phyloP scores from a whole-genome alignment of 495 filamentous ascomycete genomes.

The Penicillium chermesinum region DNA sequence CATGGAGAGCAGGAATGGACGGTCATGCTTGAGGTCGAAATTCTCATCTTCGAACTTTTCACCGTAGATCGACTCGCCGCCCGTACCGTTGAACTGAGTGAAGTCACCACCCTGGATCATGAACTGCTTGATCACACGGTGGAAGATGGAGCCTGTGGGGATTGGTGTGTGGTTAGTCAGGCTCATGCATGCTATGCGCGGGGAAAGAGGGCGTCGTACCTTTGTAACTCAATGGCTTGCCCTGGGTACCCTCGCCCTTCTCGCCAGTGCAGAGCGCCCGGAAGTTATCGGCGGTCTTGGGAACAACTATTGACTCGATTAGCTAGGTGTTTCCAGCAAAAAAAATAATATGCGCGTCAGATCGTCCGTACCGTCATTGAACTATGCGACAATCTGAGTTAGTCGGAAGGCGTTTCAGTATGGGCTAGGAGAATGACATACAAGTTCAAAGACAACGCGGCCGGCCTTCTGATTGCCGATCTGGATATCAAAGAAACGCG shows the following conservation, averaged over 20 bases:
- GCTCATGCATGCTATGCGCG: background rate
- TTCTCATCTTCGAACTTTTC: conserved; percentile 98
- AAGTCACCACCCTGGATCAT: conserved; percentile 99
- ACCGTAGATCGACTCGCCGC: conserved; percentile 96
- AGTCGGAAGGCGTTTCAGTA: conserved; percentile 13
- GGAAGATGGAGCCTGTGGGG: conserved; percentile 68
- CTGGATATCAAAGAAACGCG: conserved; percentile 87
- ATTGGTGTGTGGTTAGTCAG: conserved; percentile 1
- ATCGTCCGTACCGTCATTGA: conserved; percentile 59
- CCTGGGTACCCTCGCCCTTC: conserved; percentile 80
- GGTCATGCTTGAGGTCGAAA: conserved; percentile 88
- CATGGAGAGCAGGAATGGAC: conserved; percentile 93
- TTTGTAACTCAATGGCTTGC: conserved; percentile 74
- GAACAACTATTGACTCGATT: conserved; percentile 56
- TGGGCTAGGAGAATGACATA: conserved; percentile 33
- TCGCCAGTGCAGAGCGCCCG: conserved; percentile 86
- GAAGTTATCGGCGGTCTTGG: conserved; percentile 94
- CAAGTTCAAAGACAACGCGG: conserved; percentile 76
- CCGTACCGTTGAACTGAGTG: conserved; percentile 91
- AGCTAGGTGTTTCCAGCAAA: conserved; percentile 16
- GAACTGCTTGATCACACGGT: conserved; percentile 97
- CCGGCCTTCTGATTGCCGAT: conserved; percentile 67
- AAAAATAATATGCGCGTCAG: conserved; percentile 1
- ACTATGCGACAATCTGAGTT: conserved; percentile 41
- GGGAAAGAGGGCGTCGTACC: conserved; percentile 27